phyloP scores from a whole-genome alignment of 2,329 filamentous ascomycete genomes.

The Amesomyces nigricolor region DNA sequence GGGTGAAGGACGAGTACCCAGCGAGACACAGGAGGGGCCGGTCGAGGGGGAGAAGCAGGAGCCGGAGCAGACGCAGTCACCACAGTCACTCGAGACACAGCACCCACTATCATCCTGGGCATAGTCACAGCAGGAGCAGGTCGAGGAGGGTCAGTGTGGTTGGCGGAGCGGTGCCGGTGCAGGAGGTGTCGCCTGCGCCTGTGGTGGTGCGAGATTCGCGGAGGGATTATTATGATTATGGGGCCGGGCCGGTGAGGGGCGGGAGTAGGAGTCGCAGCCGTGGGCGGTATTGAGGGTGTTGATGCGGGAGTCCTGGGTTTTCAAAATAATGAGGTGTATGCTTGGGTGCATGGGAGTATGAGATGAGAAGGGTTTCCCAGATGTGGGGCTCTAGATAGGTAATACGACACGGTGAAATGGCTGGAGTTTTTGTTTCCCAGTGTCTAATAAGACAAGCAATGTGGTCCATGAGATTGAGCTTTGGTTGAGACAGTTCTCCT shows the following conservation, averaged over 20 bases:
- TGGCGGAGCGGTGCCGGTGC: constrained; percentile 12
- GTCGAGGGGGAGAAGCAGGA: neutral
- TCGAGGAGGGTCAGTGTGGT: constrained; percentile 11
- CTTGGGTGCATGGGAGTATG: no score
- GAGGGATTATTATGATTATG: constrained; percentile 3
- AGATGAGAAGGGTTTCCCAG: no score
- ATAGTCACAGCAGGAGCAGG: constrained; percentile 2
- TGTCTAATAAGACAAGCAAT: no score
- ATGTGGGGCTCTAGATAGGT: no score
- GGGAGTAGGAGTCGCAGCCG: constrained; percentile 15
- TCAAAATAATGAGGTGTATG: no score
- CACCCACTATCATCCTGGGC: neutral
- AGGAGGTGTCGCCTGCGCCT: neutral
- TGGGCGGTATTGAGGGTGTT: constrained; percentile 8
- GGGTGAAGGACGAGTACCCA: constrained; percentile 24
- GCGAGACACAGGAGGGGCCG: constrained; percentile 6
- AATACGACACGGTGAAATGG: no score
- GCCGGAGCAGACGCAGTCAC: no score
- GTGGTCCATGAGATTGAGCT: no score
- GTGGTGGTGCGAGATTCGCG: constrained; percentile 5
- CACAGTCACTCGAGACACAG: neutral
- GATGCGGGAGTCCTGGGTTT: no score
- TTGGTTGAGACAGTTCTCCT: no score
- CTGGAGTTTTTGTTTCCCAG: no score
- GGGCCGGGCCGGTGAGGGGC: constrained; percentile 2